These are phyloP conservation scores for Ambrosia artemisiifolia DNA, from an alignment of 129 eudicot species.

Conservation along the genomic window DNA sequence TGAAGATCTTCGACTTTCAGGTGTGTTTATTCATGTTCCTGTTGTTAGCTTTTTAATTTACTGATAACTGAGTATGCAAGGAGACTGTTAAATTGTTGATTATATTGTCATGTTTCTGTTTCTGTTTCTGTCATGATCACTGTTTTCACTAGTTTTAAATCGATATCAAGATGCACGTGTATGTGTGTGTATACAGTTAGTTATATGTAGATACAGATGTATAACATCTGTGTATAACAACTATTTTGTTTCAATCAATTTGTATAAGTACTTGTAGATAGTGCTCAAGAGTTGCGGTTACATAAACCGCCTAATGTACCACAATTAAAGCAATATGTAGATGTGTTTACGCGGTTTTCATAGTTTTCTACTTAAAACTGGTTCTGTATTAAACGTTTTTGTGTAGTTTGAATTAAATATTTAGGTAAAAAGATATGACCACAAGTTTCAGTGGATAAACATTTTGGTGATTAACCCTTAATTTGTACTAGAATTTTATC, in stretches of 20 bases:
- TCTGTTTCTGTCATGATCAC: background rate
- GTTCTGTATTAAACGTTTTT: no score
- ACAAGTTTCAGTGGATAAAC: background rate
- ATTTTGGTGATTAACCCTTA: background rate
- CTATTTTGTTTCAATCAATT: background rate
- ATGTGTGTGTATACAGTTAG: background rate
- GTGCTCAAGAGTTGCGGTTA: no score
- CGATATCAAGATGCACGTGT: background rate
- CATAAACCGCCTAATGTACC: no score
- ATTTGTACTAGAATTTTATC: background rate
- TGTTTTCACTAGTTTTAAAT: background rate
- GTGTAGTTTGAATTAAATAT: background rate
- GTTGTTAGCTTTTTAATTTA: no score
- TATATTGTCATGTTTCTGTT: background rate
- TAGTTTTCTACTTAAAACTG: no score
- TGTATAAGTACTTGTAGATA: no score
- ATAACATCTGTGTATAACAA: no score
- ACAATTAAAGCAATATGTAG: no score
- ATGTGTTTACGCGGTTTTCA: background rate
- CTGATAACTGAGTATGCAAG: background rate
- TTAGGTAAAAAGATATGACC: background rate
- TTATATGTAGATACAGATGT: no score
- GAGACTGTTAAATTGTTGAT: background rate
- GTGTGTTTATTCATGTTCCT: slow-evolving; percentile 32
- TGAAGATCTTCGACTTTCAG: slow-evolving; percentile 59